These are phyloP conservation scores for Glycyrrhiza uralensis DNA, from an alignment of 306 rosid genomes.

Conservation along the genomic window DNA sequence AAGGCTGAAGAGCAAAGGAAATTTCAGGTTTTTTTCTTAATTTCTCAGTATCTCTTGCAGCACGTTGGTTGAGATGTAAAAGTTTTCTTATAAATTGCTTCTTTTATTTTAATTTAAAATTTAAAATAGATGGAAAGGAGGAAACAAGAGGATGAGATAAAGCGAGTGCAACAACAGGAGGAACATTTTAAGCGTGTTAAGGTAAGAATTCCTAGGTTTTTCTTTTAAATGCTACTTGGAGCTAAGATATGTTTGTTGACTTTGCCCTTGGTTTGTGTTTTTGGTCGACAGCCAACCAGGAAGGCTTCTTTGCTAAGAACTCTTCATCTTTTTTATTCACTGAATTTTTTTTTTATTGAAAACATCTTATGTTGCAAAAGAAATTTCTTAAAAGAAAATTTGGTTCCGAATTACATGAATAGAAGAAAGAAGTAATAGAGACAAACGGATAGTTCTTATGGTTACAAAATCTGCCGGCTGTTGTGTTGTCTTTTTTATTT, in stretches of 20 bases:
- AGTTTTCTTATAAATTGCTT: constrained; percentile 2
- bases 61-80: background rate
- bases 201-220: constrained; percentile 46
- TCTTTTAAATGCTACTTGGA: constrained; percentile 1
- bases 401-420: background rate
- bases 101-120: constrained; percentile 25
- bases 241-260: background rate
- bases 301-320: background rate
- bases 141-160: constrained; percentile 90
- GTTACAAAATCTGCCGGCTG: background rate
- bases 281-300: background rate
- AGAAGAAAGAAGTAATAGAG: background rate
- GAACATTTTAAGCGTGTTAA: constrained; percentile 86
- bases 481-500: background rate
- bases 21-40: constrained; percentile 64
- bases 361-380: background rate
- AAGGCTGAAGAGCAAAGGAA: constrained; percentile 97
- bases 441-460: background rate
- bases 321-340: background rate
- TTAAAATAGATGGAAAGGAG: constrained; percentile 85
- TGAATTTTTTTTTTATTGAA: background rate
- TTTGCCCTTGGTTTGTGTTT: background rate
- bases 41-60: constrained; percentile 17
- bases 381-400: no score
- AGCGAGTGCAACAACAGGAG: constrained; percentile 93